Base-by-base conservation (phyloP, 2,329 filamentous ascomycete genomes). In the Ceratocystis cacaofunesta region DNA sequence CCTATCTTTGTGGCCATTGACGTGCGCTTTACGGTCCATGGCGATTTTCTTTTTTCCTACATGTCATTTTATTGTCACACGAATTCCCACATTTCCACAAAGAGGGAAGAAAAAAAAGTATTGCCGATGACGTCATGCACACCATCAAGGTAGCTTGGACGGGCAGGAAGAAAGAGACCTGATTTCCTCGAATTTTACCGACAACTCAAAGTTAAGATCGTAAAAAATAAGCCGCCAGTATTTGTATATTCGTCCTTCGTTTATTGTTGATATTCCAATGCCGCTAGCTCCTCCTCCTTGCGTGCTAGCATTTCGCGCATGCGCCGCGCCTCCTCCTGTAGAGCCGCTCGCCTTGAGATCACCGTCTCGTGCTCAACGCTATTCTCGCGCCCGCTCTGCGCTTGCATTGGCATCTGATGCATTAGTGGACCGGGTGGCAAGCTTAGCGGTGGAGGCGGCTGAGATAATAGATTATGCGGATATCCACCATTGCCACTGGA, bases 301-400 rank as follows among this genome's bases (percentile, higher is more conserved):
- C 83, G 86, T 8, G 84, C 80, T 36, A 92, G 77, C 73, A 87
- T 78, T 72, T 86, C 83, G 46, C 88, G 81, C 85, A 94, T 94
- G 63, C 80, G 79, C 71, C 92, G 88, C 0, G 88, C 85, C 73
- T 95, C 89, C 28, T 84, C 79, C 72, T 86, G 82, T 61, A 95
- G 76, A 61, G 85, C 81, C 7, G 82, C 82, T 61, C 87, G 80
- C 65, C 85, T 80, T 69, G 81, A 79, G 70, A 82, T 86, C 6
- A 77, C 50, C 12, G 41, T 22, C 4, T 68, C 67, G 15, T 62
- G 58, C 12, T 68, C 67, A 15, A n/a, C 28, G 50, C 67, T 68
- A 6, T 50, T 62, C 22, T 68, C 68, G 12, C 62, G 17, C 2
- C 22, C 62, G 19, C 30, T n/a, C n/a, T 15, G 58, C 22, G 22